These are phyloP conservation scores for Vitis vinifera DNA, from an alignment of 164 flowering plant genomes.

Conservation along the genomic window DNA sequence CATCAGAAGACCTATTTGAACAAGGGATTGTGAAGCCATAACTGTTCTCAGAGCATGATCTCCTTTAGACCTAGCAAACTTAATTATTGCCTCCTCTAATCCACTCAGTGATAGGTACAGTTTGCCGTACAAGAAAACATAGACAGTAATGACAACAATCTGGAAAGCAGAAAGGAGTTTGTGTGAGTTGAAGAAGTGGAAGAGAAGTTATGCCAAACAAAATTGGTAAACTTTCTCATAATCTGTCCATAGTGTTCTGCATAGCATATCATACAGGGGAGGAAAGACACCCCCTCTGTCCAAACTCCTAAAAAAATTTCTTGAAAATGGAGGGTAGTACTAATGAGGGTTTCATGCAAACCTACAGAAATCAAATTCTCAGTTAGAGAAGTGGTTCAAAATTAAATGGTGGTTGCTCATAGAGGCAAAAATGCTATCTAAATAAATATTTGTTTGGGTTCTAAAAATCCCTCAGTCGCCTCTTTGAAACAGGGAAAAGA, in stretches of 20 bases:
- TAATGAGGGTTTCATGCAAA: too few species aligned
- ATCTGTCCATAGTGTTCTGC: too few species aligned
- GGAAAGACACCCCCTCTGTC: too few species aligned
- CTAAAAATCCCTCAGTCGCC: background rate
- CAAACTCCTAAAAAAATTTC: too few species aligned
- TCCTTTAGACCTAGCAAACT: slow-evolving; percentile 55
- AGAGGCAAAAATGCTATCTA: background rate
- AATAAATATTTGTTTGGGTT: background rate
- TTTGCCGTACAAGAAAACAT: slow-evolving; percentile 78
- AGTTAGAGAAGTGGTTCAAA: background rate
- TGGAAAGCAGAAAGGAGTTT: slow-evolving; percentile 31
- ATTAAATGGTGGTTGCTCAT: background rate
- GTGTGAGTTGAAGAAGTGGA: slow-evolving; percentile 7
- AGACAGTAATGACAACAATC: slow-evolving; percentile 81
- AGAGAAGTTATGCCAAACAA: background rate
- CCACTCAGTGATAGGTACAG: slow-evolving; percentile 91
- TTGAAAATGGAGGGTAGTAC: too few species aligned
- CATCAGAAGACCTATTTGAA: slow-evolving; percentile 86
- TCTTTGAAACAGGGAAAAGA: too few species aligned
- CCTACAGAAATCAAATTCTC: background rate
- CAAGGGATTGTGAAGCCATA: slow-evolving; percentile 89
- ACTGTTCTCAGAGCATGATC: slow-evolving; percentile 67
- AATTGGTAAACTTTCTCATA: background rate
- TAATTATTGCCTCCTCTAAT: slow-evolving; percentile 69
- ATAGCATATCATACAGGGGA: too few species aligned